Percentiles rank a stretch among this genome's conserved stretches.
Conservation (phyloP, 257 asterid species). For the Solanum verrucosum region DNA sequence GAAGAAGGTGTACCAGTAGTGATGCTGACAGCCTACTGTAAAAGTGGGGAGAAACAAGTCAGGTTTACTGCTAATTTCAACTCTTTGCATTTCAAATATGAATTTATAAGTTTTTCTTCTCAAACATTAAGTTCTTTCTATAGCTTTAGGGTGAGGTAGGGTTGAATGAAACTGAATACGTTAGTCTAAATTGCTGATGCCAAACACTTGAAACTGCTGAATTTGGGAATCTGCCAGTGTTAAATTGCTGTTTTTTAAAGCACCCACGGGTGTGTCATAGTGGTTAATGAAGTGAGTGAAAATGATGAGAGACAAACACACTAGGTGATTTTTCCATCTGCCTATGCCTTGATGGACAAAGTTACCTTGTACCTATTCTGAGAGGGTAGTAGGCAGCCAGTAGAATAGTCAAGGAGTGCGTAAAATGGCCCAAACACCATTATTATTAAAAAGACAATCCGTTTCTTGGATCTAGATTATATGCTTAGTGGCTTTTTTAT, state of each 20-base stretch:
- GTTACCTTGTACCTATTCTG: not conserved
- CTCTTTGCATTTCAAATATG: not conserved
- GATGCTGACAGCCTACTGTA: slow-evolving; percentile 54
- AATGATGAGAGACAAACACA: not conserved
- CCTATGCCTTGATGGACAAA: not conserved
- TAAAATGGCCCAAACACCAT: not conserved
- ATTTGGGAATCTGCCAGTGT: not conserved
- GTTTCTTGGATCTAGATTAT: not conserved
- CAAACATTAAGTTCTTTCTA: not conserved
- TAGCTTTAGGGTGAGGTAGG: not conserved
- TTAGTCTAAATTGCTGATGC: not conserved
- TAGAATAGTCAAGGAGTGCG: not conserved
- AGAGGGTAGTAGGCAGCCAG: not conserved
- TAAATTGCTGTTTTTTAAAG: not conserved
- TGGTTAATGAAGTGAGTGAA: not conserved
- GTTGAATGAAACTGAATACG: not conserved
- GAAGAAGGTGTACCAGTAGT: slow-evolving; percentile 57
- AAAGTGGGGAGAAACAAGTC: slow-evolving; percentile 64
- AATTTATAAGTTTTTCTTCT: not conserved
- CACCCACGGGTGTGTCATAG: not conserved
- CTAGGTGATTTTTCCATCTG: not conserved
- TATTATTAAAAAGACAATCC: not conserved
- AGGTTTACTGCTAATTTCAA: slow-evolving; percentile 39
- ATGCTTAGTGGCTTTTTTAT: not conserved
- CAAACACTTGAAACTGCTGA: not conserved